Base-by-base conservation (phyloP, 1,139 yeast genomes). In the Geotrichum citri-aurantii region DNA sequence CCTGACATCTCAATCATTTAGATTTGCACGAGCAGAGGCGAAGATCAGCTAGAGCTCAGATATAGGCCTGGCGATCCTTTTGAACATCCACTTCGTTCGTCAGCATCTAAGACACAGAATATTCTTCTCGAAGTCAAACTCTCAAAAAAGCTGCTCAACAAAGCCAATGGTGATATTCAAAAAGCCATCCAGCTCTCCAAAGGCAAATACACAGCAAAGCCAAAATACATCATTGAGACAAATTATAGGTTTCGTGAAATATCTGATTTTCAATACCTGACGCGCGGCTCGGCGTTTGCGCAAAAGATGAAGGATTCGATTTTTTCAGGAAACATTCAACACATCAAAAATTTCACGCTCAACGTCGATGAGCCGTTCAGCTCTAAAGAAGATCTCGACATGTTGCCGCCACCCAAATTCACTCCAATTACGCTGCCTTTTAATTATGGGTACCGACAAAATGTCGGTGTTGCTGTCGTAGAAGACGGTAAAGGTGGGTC, bases 341-440 rank as follows among this genome's bases (percentile, higher is more conserved):
- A 73, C 21, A 77, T 82, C 62, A 73, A 68, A 53, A 62, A 64
- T 10, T 72, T 71, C 66, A 61, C 68, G 61, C 50, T 70, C 61
- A 71, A 74, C 52, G 64, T 67, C 54, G 61, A 67, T 50, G 71
- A 73, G 63, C 65, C 74, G 66, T 58, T 61, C 27, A 61, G 55
- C 4, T 55, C 57, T 2, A 60, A 54, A 6, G 70, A 72, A 49
- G 82, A 84, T 64, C 81, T 84, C 63, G 89, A 88, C 62, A 70
- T 92, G 24, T 86, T 95, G 1, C 97, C 98, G 0, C 96, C 97
- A 1, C 93, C 97, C 1, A 73, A 88, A 52, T 87, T 90, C 65
- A 85, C 96, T 1, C 83, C 87, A 44, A 81, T 86, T 10, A 80
- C 84, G 40, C 82, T 86, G 60, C 96, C 98, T 1, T 87, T 82